Conservation (phyloP, 176 grass and related monocot species). For the Oryza nivara region DNA sequence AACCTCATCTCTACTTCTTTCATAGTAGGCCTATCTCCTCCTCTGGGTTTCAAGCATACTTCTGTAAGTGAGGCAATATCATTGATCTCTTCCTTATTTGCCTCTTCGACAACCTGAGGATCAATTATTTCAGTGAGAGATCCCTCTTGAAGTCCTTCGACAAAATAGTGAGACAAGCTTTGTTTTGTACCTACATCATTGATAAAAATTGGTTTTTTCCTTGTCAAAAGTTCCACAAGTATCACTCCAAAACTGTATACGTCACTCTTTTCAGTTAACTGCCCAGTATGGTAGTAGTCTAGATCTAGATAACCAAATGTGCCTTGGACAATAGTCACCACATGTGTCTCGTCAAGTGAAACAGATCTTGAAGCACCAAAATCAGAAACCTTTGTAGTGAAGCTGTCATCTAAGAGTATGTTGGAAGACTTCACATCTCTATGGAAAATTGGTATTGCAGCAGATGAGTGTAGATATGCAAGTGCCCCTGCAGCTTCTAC, state of each 20-base stretch:
- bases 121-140: slow-evolving; percentile 32
- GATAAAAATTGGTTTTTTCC: slow-evolving; percentile 57
- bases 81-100: slow-evolving; percentile 34
- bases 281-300: slow-evolving; percentile 46
- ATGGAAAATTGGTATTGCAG: not conserved
- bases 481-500: not conserved
- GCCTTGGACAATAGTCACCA: slow-evolving; percentile 62
- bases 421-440: not conserved
- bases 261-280: slow-evolving; percentile 58
- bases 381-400: slow-evolving; percentile 46
- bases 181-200: slow-evolving; percentile 26
- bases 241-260: slow-evolving; percentile 72
- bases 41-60: slow-evolving; percentile 38
- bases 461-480: not conserved
- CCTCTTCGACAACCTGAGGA: slow-evolving; percentile 37
- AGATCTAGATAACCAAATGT: slow-evolving; percentile 55
- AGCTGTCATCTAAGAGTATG: slow-evolving; percentile 15
- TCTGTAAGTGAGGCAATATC: slow-evolving; percentile 4
- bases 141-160: slow-evolving; percentile 12
- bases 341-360: slow-evolving; percentile 51
- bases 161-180: slow-evolving; percentile 47
- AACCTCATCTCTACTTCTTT: slow-evolving; percentile 64
- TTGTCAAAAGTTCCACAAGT: slow-evolving; percentile 44
- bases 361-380: slow-evolving; percentile 62
- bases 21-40: slow-evolving; percentile 47